Percentiles rank a stretch among this genome's conserved stretches.
Conservation (phyloP, 2,329 filamentous ascomycete genomes). For the Iodosphaeria phyllophila region DNA sequence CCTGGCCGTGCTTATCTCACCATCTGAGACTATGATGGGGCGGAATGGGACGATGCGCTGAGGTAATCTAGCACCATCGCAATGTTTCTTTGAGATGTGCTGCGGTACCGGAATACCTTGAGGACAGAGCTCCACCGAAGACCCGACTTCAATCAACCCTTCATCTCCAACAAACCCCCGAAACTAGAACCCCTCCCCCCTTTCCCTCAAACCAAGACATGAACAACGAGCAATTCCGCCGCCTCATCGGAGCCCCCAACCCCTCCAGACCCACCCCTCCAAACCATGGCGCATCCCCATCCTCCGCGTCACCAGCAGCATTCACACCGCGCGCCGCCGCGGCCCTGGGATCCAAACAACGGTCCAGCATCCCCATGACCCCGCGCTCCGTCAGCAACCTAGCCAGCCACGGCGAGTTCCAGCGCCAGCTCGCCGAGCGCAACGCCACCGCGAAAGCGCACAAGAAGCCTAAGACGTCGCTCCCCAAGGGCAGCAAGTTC, state of each 20-base stretch:
- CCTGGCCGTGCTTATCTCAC: too few species aligned
- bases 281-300: constrained; percentile 25
- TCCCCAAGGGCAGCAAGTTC: constrained; percentile 68
- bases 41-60: too few species aligned
- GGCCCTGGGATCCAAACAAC: constrained; percentile 57
- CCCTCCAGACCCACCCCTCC: constrained; percentile 19
- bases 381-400: constrained; percentile 26
- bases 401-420: constrained; percentile 46
- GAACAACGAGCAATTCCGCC: constrained; percentile 93
- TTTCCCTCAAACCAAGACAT: too few species aligned
- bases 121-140: too few species aligned
- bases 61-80: too few species aligned
- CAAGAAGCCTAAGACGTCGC: constrained; percentile 62
- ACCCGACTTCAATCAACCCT: too few species aligned
- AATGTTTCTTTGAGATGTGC: too few species aligned
- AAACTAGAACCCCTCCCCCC: too few species aligned
- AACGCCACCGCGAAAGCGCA: constrained; percentile 32
- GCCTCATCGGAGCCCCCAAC: constrained; percentile 44
- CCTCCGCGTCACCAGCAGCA: too few species aligned
- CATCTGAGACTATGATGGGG: too few species aligned
- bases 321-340: constrained; percentile 18
- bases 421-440: constrained; percentile 65
- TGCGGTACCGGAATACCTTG: too few species aligned
- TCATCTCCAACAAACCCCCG: too few species aligned
- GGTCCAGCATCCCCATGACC: constrained; percentile 81